Evolutionary conservation across 352 stramenopile species (phyloP).

Genomic region (Pythium apleroticum): DNA sequence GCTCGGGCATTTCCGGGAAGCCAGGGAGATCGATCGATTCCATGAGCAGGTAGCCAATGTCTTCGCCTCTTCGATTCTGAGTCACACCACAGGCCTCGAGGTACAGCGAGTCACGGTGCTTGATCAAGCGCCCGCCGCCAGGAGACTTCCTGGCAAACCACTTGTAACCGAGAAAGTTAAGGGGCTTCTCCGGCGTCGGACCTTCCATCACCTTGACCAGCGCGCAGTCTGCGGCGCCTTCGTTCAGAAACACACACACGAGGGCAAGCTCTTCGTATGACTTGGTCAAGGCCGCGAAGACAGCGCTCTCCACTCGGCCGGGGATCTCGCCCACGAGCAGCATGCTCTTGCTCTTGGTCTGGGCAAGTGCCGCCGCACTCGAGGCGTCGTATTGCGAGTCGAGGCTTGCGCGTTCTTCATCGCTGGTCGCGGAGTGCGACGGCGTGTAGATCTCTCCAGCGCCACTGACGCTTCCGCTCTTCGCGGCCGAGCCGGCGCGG

Average conservation of each 20-base stretch:
- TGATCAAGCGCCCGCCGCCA: conserved; percentile 41
- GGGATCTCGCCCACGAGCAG: conserved; percentile 46
- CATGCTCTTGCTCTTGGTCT: conserved; percentile 24
- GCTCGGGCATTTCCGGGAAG: conserved; percentile 48
- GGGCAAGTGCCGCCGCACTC: conserved; percentile 12
- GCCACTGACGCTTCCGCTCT: background rate
- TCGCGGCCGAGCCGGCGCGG: background rate
- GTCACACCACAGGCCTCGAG: conserved; percentile 58
- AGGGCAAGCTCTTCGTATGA: conserved; percentile 57
- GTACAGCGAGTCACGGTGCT: conserved; percentile 60
- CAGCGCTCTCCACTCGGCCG: conserved; percentile 54
- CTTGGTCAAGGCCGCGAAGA: conserved; percentile 54
- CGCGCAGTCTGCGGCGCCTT: conserved; percentile 60
- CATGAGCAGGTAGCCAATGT: conserved; percentile 65
- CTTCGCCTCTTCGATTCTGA: conserved; percentile 36
- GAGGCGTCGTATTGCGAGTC: conserved; percentile 32
- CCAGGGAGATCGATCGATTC: conserved; percentile 60
- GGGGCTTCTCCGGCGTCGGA: conserved; percentile 41
- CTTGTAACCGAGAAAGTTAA: conserved; percentile 72
- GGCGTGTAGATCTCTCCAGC: background rate
- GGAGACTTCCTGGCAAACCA: conserved; percentile 57
- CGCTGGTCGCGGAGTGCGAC: background rate
- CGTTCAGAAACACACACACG: conserved; percentile 54
- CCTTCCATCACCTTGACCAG: conserved; percentile 57
- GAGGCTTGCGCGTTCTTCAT: conserved; percentile 20